Evolutionary conservation across 495 filamentous ascomycete species (phyloP).

Genomic region (Xylona heveae): DNA sequence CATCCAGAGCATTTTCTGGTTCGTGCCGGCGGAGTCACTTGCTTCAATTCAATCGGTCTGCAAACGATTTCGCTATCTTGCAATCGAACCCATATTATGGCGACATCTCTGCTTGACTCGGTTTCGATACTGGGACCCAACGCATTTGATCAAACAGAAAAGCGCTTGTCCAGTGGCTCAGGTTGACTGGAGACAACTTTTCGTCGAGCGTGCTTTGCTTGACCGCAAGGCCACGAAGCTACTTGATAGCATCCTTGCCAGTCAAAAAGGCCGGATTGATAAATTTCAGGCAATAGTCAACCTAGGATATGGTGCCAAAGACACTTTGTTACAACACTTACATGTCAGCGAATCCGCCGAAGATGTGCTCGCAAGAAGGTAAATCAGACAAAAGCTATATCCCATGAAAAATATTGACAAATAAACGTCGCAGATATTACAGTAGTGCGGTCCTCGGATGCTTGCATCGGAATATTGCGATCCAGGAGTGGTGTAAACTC

Average conservation of each 20-base stretch:
- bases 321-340: constrained; percentile 49
- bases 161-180: constrained; percentile 25
- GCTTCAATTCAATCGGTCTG: constrained; percentile 34
- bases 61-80: constrained; percentile 38
- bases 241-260: constrained; percentile 48
- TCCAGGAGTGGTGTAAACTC: constrained; percentile 51
- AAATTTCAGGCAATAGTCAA: constrained; percentile 45
- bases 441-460: constrained; percentile 47
- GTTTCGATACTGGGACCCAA: constrained; percentile 52
- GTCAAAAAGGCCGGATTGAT: constrained; percentile 43
- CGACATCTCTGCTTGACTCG: constrained; percentile 41
- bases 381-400: constrained; percentile 9
- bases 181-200: constrained; percentile 61
- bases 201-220: constrained; percentile 29
- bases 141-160: constrained; percentile 40
- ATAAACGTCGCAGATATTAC: constrained; percentile 36
- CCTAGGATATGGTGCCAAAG: constrained; percentile 74
- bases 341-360: constrained; percentile 32
- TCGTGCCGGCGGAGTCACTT: constrained; percentile 13
- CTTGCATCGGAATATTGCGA: constrained; percentile 61
- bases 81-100: constrained; percentile 58
- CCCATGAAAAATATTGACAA: too few species aligned
- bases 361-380: constrained; percentile 72
- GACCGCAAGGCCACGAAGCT: constrained; percentile 31
- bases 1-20: constrained; percentile 15